Evolutionary conservation across 371 early-diverging fungal genomes (phyloP).

Genomic region (Blyttiomyces sp.): DNA sequence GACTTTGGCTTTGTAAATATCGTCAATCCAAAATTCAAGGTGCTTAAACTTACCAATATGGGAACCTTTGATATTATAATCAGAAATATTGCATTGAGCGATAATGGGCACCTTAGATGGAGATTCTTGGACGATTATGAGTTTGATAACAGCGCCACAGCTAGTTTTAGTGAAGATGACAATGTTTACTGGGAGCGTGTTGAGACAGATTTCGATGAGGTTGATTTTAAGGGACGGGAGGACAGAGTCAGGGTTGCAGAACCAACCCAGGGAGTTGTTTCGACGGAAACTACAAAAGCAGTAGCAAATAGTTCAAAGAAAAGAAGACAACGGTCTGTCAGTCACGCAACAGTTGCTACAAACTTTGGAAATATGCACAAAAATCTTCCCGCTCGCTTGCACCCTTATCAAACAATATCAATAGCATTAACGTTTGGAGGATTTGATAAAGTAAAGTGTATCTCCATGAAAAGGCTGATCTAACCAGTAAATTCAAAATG

Average conservation of each 20-base stretch:
- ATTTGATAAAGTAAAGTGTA: constrained; percentile 41
- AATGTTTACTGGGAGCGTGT: constrained; percentile 12
- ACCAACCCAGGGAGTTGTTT: neutral
- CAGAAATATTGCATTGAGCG: constrained; percentile 29
- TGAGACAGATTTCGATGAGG: constrained; percentile 51
- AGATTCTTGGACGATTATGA: constrained; percentile 36
- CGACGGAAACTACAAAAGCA: too few relatives aligned
- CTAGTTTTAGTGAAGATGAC: neutral
- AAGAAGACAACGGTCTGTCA: constrained; percentile 4
- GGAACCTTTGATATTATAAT: constrained; percentile 43
- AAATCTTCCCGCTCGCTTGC: constrained; percentile 22
- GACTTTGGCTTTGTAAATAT: constrained; percentile 39
- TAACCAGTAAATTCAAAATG: too few relatives aligned
- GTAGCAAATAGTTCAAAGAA: neutral
- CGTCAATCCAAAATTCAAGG: constrained; percentile 20
- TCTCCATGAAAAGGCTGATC: too few relatives aligned
- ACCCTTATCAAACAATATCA: constrained; percentile 23
- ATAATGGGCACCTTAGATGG: constrained; percentile 35
- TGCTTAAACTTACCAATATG: constrained; percentile 29
- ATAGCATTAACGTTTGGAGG: constrained; percentile 31
- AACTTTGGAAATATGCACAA: constrained; percentile 11
- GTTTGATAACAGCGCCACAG: neutral
- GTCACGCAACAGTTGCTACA: neutral
- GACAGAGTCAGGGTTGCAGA: constrained; percentile 4
- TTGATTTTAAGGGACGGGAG: constrained; percentile 28